Base-by-base conservation (phyloP, 768 basidiomycete species). In the Rossbeevera mucosa region DNA sequence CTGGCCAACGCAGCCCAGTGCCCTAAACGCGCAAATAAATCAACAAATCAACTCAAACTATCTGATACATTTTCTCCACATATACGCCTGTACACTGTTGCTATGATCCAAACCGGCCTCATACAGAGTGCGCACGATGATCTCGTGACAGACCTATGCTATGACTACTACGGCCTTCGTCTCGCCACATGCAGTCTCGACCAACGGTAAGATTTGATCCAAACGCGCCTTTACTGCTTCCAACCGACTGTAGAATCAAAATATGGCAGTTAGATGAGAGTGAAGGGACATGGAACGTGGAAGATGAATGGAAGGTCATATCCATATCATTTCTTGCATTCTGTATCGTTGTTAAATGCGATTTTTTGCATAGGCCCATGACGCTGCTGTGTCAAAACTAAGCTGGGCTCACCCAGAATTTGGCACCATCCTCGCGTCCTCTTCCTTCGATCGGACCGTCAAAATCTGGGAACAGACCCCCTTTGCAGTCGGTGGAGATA, bases 351-450 rank as follows among this genome's bases (percentile, higher is more conserved):
- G 44, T 30, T 48, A 22, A 38, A 38, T 8, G 36, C 8, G 16
- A 6, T 25, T n/a, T 53, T 44, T 48, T 31, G n/a, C 48, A 13
- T 61, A 95, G 91, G 95, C 94, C n/a, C 94, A 97, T 66, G 92
- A 95, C 62, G 93, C 93, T 14, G 83, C 94, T 0, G 78, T 96
- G 31, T 82, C 91, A 7, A 85, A 80, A 66, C 60, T 96, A 13
- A 80, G 81, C 48, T 98, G 93, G 90, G 92, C 92, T 1, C 93
- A 94, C 64, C 93, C 95, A 5, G 86, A 94, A 68, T 94, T 93
- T 53, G 94, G 93, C 4, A 80, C 83, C 2, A 80, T 96, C 48
- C 75, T 98, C 50, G 92, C 92, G 0, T 91, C 89, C 4, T 81
- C 84, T 5, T 92, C 88, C 2, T 93, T 94, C 61, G 95, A 97